Percentiles rank a stretch among this genome's conserved stretches.
Evolutionary conservation across 768 basidiomycete genomes (phyloP).

Genomic region (Lyophyllum semitale): DNA sequence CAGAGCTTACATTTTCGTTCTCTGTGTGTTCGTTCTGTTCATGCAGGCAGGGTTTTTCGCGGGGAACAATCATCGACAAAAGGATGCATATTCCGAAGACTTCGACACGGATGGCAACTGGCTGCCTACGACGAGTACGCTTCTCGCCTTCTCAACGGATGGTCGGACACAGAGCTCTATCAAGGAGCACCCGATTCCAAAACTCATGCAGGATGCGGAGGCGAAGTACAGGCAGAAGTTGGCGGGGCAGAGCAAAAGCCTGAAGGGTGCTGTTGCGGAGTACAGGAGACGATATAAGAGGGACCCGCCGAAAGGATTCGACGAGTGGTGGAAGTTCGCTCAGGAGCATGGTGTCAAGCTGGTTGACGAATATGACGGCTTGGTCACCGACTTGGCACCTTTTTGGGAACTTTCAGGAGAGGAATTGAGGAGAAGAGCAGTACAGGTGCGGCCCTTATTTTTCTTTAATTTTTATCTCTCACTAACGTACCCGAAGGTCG

Average conservation of each 20-base stretch:
- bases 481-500: conserved; percentile 48
- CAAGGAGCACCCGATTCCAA: conserved; percentile 75
- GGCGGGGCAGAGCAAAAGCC: conserved; percentile 74
- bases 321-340: conserved; percentile 86
- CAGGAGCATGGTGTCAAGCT: conserved; percentile 71
- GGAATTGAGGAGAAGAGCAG: conserved; percentile 67
- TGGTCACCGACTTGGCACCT: conserved; percentile 79
- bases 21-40: conserved; percentile 45
- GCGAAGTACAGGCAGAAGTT: conserved; percentile 66
- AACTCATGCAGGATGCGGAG: conserved; percentile 84
- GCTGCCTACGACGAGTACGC: conserved; percentile 16
- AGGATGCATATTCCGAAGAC: conserved; percentile 13
- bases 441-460: conserved; percentile 44
- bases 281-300: conserved; percentile 79
- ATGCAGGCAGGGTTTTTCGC: conserved; percentile 51
- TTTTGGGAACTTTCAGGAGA: conserved; percentile 77
- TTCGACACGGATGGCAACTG: conserved; percentile 18
- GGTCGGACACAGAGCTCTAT: conserved; percentile 8
- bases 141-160: conserved; percentile 19
- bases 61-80: conserved; percentile 30
- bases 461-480: neutral
- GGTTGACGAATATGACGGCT: conserved; percentile 86
- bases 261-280: conserved; percentile 77
- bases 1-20: conserved; percentile 43
- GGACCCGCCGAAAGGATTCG: conserved; percentile 88